These are phyloP conservation scores for Clarireedia homoeocarpa DNA, from an alignment of 2,329 filamentous ascomycete genomes.

Conservation along the genomic window DNA sequence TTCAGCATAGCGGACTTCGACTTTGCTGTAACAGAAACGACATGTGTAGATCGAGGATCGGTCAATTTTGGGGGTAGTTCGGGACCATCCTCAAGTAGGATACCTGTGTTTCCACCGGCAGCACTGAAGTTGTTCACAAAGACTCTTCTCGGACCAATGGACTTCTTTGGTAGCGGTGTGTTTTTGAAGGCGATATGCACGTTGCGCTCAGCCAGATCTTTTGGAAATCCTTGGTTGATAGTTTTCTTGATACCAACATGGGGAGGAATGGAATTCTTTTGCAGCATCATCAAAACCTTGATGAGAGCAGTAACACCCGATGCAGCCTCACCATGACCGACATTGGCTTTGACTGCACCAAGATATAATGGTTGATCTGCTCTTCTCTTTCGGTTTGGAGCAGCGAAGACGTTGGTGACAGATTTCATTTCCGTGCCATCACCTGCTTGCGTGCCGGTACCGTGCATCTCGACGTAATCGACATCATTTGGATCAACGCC, in stretches of 20 bases:
- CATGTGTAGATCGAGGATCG: slow-evolving; percentile 38
- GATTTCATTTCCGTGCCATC: slow-evolving; percentile 78
- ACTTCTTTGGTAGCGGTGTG: slow-evolving; percentile 1
- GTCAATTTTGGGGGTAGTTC: slow-evolving; percentile 27
- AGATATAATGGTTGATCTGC: slow-evolving; percentile 41
- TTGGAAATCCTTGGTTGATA: slow-evolving; percentile 29
- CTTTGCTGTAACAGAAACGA: slow-evolving; percentile 43
- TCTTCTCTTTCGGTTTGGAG: slow-evolving; percentile 5
- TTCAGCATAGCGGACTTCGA: slow-evolving; percentile 20
- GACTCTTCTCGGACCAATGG: slow-evolving; percentile 23
- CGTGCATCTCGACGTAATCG: slow-evolving; percentile 84
- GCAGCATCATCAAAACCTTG: slow-evolving; percentile 28
- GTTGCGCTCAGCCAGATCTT: slow-evolving; percentile 31
- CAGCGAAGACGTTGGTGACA: slow-evolving; percentile 53
- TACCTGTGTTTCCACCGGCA: slow-evolving; percentile 28
- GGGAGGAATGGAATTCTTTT: slow-evolving; percentile 27
- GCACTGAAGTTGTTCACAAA: slow-evolving; percentile 40
- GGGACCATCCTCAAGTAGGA: slow-evolving; percentile 28
- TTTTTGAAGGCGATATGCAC: slow-evolving; percentile 20
- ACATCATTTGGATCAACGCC: slow-evolving; percentile 70
- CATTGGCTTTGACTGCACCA: slow-evolving; percentile 31
- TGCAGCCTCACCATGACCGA: slow-evolving; percentile 31
- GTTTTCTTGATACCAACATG: slow-evolving; percentile 29
- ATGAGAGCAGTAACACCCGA: slow-evolving; percentile 30
- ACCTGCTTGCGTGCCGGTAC: slow-evolving; percentile 79